Percentiles rank a stretch among this genome's conserved stretches.
These are phyloP conservation scores for Mychonastes homosphaera DNA, from an alignment of 139 green algal genomes.

Conservation along the genomic window DNA sequence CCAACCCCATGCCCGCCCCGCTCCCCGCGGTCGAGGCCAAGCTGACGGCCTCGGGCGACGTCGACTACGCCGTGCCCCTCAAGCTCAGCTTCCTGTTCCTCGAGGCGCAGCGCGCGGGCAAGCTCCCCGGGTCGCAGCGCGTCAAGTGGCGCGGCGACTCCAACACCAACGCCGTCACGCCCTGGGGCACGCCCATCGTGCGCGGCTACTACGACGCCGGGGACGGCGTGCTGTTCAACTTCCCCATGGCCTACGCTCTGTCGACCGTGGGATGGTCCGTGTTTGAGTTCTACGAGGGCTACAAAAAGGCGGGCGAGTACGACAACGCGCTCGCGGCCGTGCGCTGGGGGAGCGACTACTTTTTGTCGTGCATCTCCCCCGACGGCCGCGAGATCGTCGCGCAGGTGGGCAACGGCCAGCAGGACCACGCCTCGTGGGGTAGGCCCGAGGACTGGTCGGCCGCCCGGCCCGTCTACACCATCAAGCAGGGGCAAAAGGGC, in stretches of 20 bases:
- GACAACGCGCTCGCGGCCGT: slow-evolving; percentile 19
- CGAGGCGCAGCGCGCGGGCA: slow-evolving; percentile 40
- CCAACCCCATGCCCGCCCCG: too few relatives aligned
- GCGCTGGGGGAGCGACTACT: slow-evolving; percentile 39
- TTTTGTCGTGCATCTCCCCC: slow-evolving; percentile 34
- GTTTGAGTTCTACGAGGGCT: slow-evolving; percentile 24
- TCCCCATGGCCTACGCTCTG: slow-evolving; percentile 36
- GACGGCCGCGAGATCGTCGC: slow-evolving; percentile 16
- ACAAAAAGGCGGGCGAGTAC: slow-evolving; percentile 18
- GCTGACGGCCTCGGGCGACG: too few relatives aligned
- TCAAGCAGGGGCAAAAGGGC: slow-evolving; percentile 11
- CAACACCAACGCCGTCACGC: slow-evolving; percentile 15
- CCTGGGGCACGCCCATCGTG: slow-evolving; percentile 23
- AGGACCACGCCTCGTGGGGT: slow-evolving; percentile 17
- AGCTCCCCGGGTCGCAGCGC: slow-evolving; percentile 28
- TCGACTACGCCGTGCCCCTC: slow-evolving; percentile 22
- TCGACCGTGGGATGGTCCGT: slow-evolving; percentile 33
- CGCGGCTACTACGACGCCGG: slow-evolving; percentile 43
- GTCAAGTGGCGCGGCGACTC: slow-evolving; percentile 37
- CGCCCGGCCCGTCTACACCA: slow-evolving; percentile 15
- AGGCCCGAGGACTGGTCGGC: slow-evolving; percentile 15
- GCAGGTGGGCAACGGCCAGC: slow-evolving; percentile 9
- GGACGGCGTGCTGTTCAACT: slow-evolving; percentile 45
- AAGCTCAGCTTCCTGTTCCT: slow-evolving; percentile 37
- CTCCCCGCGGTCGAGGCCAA: too few relatives aligned